Conservation (phyloP, 768 basidiomycete genomes). For the Suillus clintonianus region DNA sequence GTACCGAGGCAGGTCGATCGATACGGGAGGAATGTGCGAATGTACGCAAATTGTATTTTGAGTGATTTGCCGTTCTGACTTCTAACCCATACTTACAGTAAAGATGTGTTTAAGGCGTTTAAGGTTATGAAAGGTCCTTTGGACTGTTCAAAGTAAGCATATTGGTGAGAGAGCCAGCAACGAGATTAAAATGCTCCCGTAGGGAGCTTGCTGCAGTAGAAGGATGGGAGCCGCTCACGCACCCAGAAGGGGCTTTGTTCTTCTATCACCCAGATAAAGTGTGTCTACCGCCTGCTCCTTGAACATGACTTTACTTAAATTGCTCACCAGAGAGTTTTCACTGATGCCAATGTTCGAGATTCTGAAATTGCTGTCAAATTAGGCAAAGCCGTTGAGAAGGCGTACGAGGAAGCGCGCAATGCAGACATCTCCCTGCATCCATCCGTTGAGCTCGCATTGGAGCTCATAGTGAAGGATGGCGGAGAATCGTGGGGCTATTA, state of each 20-base stretch:
- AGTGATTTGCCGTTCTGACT: not conserved
- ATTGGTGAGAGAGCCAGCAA: not conserved
- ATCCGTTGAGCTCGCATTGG: constrained; percentile 7
- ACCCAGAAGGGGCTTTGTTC: constrained; percentile 59
- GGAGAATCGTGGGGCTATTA: constrained; percentile 37
- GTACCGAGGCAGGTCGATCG: not conserved
- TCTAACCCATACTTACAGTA: not conserved
- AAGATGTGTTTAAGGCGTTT: no score
- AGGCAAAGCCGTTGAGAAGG: not conserved
- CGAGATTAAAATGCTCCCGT: not conserved
- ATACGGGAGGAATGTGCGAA: not conserved
- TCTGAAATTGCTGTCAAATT: not conserved
- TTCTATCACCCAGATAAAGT: constrained; percentile 48
- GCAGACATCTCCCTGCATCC: not conserved
- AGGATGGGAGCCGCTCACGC: constrained; percentile 45
- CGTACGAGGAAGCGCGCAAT: not conserved
- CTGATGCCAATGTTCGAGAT: constrained; percentile 9
- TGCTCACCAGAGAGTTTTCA: constrained; percentile 9
- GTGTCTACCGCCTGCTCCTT: not conserved
- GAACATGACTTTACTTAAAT: not conserved
- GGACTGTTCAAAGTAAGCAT: not conserved
- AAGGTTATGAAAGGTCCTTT: not conserved
- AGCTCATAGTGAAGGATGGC: constrained; percentile 1
- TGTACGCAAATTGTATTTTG: not conserved
- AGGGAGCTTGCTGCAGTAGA: not conserved